Base-by-base conservation (phyloP, 306 rosid species). In the Acacia crassicarpa region DNA sequence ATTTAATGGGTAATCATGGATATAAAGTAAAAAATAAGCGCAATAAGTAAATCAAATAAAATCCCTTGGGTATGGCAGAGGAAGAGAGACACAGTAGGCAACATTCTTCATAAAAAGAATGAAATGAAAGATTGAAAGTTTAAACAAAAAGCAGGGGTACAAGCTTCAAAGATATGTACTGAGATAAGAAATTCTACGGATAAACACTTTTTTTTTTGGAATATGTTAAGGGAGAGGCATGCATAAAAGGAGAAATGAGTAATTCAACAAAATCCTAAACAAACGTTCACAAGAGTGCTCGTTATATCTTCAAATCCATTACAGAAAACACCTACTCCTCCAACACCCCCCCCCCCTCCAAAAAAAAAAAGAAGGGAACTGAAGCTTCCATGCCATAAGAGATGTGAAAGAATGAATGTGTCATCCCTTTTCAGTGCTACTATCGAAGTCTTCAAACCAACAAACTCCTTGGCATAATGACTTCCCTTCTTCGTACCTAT, bases 251-350 rank as follows among this genome's bases (percentile, higher is more conserved):
- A 58, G 53, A 56, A 56, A 62, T 20, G 22, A 15, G 44, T 25
- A 53, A 48, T 63, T 46, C 30, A 15, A 49, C 15, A 73, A 30
- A 13, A 65, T 61, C 58, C 56, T 35, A 74, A 62, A 38, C 40
- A 72, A 62, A 38, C 46, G 51, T 22, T 30, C 63, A 45, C 56
- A 11, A 51, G 22, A 66, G 40, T 45, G 44, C 59, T 74, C 59
- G 41, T 41, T 63, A 51, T 38, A 65, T 46, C 67, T 9, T 74
- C 79, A 81, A 38, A 63, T 63, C 59, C 67, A 65, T 30, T 23
- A 38, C 25, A 27, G 49, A 51, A 53, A 58, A 58, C 65, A 22
- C 65, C 4, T 8, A 58, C 27, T n/a, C n/a, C n/a, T n/a, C n/a
- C n/a, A n/a, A n/a, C n/a, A n/a, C 2, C 12, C 11, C 54, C 43